Percentiles rank a stretch among this genome's conserved stretches.
Conservation (phyloP, 495 filamentous ascomycete genomes). For the Bacidia gigantensis region DNA sequence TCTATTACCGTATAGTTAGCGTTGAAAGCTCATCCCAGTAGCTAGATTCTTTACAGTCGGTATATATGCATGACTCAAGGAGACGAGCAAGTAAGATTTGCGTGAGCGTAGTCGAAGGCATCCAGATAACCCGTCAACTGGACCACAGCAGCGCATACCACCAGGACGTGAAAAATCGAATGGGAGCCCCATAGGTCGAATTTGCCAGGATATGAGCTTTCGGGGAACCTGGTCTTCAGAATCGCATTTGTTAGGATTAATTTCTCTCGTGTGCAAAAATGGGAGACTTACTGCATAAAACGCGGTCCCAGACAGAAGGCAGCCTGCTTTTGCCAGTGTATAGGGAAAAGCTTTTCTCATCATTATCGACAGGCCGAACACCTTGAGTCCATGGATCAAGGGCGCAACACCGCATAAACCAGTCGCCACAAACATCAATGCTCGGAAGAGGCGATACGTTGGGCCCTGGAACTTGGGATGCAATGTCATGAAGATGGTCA, state of each 20-base stretch:
- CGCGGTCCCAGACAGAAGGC: neutral
- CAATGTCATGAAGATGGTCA: neutral
- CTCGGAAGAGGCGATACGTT: neutral
- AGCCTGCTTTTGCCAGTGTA: neutral
- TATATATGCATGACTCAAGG: too few species aligned
- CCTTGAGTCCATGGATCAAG: neutral
- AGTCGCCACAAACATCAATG: neutral
- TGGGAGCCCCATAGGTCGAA: conserved; percentile 72
- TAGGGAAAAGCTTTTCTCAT: neutral
- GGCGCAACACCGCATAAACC: neutral
- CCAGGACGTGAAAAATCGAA: conserved; percentile 66
- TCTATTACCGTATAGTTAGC: too few species aligned
- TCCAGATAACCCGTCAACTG: conserved; percentile 13
- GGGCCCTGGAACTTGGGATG: neutral
- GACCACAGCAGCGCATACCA: conserved; percentile 21
- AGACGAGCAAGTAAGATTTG: too few species aligned
- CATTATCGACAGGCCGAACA: neutral
- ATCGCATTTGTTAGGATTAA: conserved; percentile 2
- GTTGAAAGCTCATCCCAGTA: too few species aligned
- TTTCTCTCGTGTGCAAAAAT: neutral
- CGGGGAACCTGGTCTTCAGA: conserved; percentile 26
- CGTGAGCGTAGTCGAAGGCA: conserved; percentile 8
- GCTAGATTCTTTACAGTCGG: too few species aligned
- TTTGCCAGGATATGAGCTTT: conserved; percentile 24
- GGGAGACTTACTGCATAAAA: neutral